Base-by-base conservation (phyloP, 2,329 filamentous ascomycete genomes). In the Boeremia lycopersici region DNA sequence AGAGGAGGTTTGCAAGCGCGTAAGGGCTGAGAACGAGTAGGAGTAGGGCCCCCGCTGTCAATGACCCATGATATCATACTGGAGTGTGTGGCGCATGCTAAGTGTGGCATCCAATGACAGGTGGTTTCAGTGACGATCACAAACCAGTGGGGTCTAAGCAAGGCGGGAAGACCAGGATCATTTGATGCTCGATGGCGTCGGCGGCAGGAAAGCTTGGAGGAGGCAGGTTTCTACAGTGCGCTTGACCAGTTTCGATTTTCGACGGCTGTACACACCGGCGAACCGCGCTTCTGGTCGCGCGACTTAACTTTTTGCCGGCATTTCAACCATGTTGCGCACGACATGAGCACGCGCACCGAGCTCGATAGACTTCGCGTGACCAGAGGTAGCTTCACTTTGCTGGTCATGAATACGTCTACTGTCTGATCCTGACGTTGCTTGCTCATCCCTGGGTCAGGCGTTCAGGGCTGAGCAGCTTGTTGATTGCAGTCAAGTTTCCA, bases 21-120 rank as follows among this genome's bases (percentile, higher is more conserved):
- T 31, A 45, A 45, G 45, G 9, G 51, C 45, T 55, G 40, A 46
- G 17, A 44, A 48, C 29, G 45, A 45, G 45, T 44, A 48, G 40
- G 30, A 39, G 45, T 42, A 64, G 35, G 41, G 29, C 42, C 49
- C 42, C 52, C 52, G 43, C 59, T 44, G 43, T 19, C 44, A 44
- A 40, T 15, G n/a, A 17, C 43, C 60, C 53, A 67, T 68, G 65
- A 68, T 65, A 65, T 67, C 64, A 68, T 68, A 52, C 38, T 36
- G 42, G 29, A 42, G 44, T 48, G 33, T 60, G 65, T 68, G 65
- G 65, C 65, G 64, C 57, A 62, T 9, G 36, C 26, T 13, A 48
- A 34, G 19, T 64, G 61, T 67, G 64, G 63, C 65, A 50, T 34
- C 64, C 62, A 68, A 65, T 68, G 11, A 48, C 5, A 31, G 29